phyloP scores from a whole-genome alignment of 2,329 filamentous ascomycete species.

The Zalaria obscura region DNA sequence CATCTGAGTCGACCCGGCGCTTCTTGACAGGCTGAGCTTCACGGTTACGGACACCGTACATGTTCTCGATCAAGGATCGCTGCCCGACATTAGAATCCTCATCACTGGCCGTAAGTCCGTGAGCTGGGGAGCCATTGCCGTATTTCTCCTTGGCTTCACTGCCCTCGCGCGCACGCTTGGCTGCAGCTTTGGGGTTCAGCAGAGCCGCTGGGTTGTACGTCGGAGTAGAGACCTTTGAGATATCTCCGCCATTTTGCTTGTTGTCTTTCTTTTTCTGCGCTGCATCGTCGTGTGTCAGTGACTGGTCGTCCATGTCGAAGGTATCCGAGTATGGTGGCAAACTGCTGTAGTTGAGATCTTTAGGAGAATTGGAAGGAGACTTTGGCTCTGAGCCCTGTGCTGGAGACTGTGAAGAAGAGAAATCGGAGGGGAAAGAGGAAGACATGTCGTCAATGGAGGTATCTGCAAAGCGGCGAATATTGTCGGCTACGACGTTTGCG shows the following conservation, averaged over 20 bases:
- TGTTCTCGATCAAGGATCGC: constrained; percentile 54
- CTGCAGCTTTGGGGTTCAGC: constrained; percentile 18
- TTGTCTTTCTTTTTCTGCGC: background rate
- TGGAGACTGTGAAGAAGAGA: no score
- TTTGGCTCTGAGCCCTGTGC: no score
- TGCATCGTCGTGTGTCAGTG: background rate
- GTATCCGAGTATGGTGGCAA: no score
- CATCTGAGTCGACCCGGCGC: constrained; percentile 2
- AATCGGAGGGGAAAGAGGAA: no score
- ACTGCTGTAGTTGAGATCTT: no score
- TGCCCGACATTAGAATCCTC: constrained; percentile 15
- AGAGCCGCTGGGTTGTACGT: constrained; percentile 17
- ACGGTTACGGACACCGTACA: constrained; percentile 63
- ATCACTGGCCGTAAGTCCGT: background rate
- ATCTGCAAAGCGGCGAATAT: no score
- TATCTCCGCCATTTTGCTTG: background rate
- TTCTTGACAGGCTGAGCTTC: constrained; percentile 33
- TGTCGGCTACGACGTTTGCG: no score
- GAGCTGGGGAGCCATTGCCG: background rate
- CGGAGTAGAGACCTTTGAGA: constrained; percentile 3
- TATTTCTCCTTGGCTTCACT: background rate
- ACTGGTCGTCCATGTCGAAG: background rate
- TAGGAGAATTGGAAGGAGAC: no score
- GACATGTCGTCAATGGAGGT: no score
- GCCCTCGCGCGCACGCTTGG: constrained; percentile 16